Conservation (phyloP, 148 eudicot species). For the Arctostaphylos glauca region DNA sequence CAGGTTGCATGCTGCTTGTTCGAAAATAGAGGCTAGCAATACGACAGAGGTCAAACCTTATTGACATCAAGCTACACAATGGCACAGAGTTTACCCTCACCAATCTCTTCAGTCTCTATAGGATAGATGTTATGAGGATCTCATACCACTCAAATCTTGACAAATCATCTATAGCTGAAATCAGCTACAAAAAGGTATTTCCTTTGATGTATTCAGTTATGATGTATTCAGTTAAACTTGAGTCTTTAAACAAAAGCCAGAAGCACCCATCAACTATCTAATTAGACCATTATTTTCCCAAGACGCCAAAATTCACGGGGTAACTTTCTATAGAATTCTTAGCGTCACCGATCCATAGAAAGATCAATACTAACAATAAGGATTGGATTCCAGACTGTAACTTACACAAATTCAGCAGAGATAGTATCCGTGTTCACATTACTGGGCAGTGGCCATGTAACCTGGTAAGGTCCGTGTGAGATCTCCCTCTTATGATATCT, state of each 20-base stretch:
- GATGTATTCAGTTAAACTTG: background rate
- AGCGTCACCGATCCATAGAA: background rate
- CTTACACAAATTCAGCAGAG: constrained; percentile 81
- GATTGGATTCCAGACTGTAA: constrained; percentile 10
- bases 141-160: background rate
- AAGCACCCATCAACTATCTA: background rate
- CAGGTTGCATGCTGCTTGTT: background rate
- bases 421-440: constrained; percentile 51
- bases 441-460: constrained; percentile 65
- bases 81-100: background rate
- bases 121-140: background rate
- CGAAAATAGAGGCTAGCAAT: background rate
- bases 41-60: too few relatives aligned
- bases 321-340: background rate
- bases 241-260: background rate
- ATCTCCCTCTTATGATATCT: constrained; percentile 66
- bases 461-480: constrained; percentile 55
- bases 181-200: background rate
- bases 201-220: background rate
- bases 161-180: background rate
- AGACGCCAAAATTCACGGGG: background rate
- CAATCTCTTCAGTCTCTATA: background rate
- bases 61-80: too few relatives aligned
- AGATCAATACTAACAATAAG: background rate
- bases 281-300: background rate